Conservation (phyloP, 164 flowering plant genomes). For the Malania oleifera region DNA sequence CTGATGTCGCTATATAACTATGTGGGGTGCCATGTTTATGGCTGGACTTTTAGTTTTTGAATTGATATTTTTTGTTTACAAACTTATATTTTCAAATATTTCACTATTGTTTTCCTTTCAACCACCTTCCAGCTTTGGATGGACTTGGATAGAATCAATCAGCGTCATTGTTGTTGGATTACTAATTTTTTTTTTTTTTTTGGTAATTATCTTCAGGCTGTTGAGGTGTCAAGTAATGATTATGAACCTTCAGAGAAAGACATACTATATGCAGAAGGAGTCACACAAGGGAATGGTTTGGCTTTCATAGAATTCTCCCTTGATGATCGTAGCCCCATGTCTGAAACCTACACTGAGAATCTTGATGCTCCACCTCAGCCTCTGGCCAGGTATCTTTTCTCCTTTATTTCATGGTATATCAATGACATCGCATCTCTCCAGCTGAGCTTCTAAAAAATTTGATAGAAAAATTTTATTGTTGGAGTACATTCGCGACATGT, state of each 20-base stretch:
- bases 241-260: constrained; percentile 92
- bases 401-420: background rate
- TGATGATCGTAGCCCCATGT: constrained; percentile 95
- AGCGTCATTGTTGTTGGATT: background rate
- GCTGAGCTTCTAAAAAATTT: too few relatives aligned
- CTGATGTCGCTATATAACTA: too few relatives aligned
- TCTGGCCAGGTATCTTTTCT: constrained; percentile 54
- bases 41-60: too few relatives aligned
- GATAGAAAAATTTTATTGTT: too few relatives aligned
- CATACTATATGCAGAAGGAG: constrained; percentile 93
- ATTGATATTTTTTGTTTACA: background rate
- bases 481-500: too few relatives aligned
- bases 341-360: constrained; percentile 80
- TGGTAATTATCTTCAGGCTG: constrained; percentile 52
- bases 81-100: background rate
- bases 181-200: background rate
- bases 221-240: constrained; percentile 94
- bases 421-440: too few relatives aligned
- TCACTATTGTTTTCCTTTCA: background rate
- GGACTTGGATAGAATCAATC: background rate
- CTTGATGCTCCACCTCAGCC: constrained; percentile 60
- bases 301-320: constrained; percentile 90
- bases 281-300: constrained; percentile 90
- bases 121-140: background rate
- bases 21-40: too few relatives aligned